phyloP scores from a whole-genome alignment of 768 basidiomycete species.

The Suillus brevipes region DNA sequence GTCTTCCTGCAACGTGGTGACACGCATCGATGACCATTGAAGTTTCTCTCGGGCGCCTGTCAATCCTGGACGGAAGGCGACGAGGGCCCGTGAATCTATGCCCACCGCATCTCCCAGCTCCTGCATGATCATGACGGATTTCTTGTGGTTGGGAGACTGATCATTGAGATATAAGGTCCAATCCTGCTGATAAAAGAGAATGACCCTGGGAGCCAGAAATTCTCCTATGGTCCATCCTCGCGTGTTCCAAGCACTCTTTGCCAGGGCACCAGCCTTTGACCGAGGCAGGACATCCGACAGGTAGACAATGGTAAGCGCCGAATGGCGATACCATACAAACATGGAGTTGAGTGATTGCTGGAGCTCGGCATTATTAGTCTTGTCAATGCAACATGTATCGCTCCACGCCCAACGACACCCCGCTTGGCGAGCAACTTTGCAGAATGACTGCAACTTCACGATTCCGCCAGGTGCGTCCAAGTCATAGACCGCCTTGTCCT shows the following conservation, averaged over 20 bases:
- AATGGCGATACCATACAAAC: background rate
- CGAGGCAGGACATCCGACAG: background rate
- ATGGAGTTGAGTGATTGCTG: conserved; percentile 1
- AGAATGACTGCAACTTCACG: background rate
- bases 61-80: background rate
- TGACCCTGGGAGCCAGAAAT: background rate
- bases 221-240: conserved; percentile 2
- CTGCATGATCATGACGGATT: background rate
- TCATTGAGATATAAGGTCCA: background rate
- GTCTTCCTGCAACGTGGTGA: conserved; percentile 13
- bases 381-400: conserved; percentile 14
- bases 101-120: background rate
- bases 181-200: background rate
- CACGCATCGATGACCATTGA: conserved; percentile 1
- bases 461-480: background rate
- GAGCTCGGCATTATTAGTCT: conserved; percentile 16
- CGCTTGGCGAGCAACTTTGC: background rate
- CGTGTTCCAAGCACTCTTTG: background rate
- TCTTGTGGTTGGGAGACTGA: background rate
- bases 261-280: background rate
- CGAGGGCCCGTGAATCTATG: background rate
- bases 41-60: background rate
- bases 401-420: background rate
- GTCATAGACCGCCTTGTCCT: background rate
- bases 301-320: background rate